Base-by-base conservation (phyloP, 2,329 filamentous ascomycete species). In the Penicillium digitatum region DNA sequence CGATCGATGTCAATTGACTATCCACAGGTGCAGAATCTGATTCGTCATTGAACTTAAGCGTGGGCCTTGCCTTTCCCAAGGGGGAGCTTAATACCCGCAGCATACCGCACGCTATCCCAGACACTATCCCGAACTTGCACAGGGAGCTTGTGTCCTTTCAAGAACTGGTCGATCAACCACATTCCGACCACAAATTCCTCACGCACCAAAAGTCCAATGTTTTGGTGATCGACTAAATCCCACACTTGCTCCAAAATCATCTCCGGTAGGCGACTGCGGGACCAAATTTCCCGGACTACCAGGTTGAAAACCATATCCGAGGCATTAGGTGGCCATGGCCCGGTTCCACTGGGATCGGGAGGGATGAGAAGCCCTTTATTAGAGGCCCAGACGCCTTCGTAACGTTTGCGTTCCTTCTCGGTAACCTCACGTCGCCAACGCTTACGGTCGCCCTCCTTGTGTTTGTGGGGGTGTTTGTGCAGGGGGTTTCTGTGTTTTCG, bases 161-260 rank as follows among this genome's bases (percentile, higher is more conserved):
- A 58, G 55, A 72, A 69, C 63, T 79, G 76, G 62, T 80, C 78
- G 51, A 80, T 78, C 53, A 80, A 64, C 77, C 77, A 80, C 67
- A 79, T 72, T 24, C 78, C 78, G 38, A 79, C 76, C 46, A 79
- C 75, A 52, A 80, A 80, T 63, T 79, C 76, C 47, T 78, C 76
- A 52, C 72, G 66, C 18, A 67, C 69, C 27, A 79, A 59, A 46
- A 75, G 66, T 12, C 73, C 73, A 29, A 69, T 66, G 4, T 62
- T 60, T 54, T 71, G 68, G 14, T 67, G 65, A 57, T 73, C 70
- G 18, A 80, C 78, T 3, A 80, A 68, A 52, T 78, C 66, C 76
- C 77, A 80, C 40, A 79, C 70, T 54, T 76, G 70, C 57, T 71
- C 74, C 29, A 80, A 63, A 7, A 72, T 62, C 44, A 66, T 54